Percentiles rank a stretch among this genome's conserved stretches.
phyloP scores from a whole-genome alignment of 352 stramenopile species.

The Phytophthora europaea region DNA sequence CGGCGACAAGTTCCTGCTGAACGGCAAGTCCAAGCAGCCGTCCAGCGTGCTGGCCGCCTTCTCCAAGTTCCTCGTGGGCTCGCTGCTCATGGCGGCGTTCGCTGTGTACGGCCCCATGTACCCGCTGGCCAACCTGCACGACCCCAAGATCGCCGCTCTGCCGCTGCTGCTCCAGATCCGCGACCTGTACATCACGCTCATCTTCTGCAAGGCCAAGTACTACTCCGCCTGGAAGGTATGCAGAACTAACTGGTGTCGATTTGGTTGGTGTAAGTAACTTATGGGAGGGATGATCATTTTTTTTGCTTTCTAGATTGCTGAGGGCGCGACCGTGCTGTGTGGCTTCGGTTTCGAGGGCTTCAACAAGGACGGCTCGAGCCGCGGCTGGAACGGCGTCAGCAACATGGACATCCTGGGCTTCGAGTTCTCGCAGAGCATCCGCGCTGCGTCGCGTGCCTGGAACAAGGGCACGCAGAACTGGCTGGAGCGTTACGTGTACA shows the following conservation, averaged over 20 bases:
- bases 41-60: conserved; percentile 77
- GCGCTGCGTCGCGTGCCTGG: conserved; percentile 94
- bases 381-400: conserved; percentile 93
- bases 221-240: conserved; percentile 96
- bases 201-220: conserved; percentile 96
- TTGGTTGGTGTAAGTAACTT: neutral
- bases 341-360: conserved; percentile 96
- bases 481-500: conserved; percentile 98
- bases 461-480: conserved; percentile 98
- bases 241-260: neutral
- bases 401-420: conserved; percentile 98
- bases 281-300: neutral
- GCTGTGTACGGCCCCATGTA: conserved; percentile 53
- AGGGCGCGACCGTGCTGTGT: conserved; percentile 80
- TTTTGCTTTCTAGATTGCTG: conserved; percentile 27
- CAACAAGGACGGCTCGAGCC: conserved; percentile 71
- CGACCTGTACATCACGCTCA: conserved; percentile 92
- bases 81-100: conserved; percentile 67
- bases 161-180: conserved; percentile 71
- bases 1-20: conserved; percentile 64
- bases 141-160: conserved; percentile 51
- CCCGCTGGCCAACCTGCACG: conserved; percentile 63
- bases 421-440: conserved; percentile 68
- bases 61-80: conserved; percentile 63
- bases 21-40: conserved; percentile 56